A percentile compares a stretch with the other conserved stretches of the same genome.
Conservation (phyloP, 257 asterid genomes). For the Thymus quinquecostatus region DNA sequence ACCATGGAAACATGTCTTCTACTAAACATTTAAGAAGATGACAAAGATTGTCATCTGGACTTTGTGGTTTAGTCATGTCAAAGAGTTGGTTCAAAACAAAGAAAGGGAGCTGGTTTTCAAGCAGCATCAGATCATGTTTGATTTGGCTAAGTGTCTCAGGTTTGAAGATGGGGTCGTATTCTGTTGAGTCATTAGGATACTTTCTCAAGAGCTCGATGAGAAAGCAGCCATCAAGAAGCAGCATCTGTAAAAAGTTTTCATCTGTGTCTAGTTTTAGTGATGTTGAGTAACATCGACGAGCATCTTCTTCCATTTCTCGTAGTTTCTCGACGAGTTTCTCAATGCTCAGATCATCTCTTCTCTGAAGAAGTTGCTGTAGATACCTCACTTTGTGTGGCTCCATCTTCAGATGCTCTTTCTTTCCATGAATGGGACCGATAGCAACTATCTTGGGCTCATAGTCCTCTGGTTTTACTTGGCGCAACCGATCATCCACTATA, state of each 20-base stretch:
- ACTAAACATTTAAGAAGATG: slow-evolving; percentile 1
- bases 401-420: slow-evolving; percentile 28
- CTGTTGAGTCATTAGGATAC: background rate
- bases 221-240: slow-evolving; percentile 50
- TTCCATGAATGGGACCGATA: slow-evolving; percentile 47
- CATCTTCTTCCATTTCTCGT: background rate
- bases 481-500: slow-evolving; percentile 33
- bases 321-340: slow-evolving; percentile 15
- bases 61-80: slow-evolving; percentile 13
- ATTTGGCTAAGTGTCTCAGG: slow-evolving; percentile 31
- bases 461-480: slow-evolving; percentile 32
- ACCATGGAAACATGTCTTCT: slow-evolving; percentile 16
- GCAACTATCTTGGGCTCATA: slow-evolving; percentile 42
- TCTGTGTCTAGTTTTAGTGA: background rate
- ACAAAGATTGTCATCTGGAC: slow-evolving; percentile 9
- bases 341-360: background rate
- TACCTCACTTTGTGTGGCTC: slow-evolving; percentile 41
- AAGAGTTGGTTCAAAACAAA: slow-evolving; percentile 31
- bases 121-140: slow-evolving; percentile 36
- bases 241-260: slow-evolving; percentile 34
- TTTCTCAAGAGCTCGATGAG: slow-evolving; percentile 33
- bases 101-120: slow-evolving; percentile 45
- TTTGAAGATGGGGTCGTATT: slow-evolving; percentile 29
- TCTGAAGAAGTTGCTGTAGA: slow-evolving; percentile 28
- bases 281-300: slow-evolving; percentile 39